Conservation (phyloP, 2,329 filamentous ascomycete species). For the Penicillium nordicum region DNA sequence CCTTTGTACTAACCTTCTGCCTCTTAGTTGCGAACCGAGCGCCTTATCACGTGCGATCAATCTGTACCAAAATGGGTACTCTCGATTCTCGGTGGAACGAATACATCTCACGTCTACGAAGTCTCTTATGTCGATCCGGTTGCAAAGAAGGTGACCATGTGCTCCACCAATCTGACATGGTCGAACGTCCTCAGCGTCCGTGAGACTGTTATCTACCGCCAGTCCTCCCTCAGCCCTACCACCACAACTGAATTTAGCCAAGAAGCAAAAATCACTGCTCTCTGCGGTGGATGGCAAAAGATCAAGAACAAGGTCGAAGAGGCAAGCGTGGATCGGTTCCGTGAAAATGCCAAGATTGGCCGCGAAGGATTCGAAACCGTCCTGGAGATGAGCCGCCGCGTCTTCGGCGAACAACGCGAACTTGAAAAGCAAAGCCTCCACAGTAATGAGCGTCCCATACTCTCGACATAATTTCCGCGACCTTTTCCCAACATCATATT, state of each 20-base stretch:
- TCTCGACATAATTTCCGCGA: background rate
- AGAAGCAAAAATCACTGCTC: conserved; percentile 85
- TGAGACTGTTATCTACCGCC: conserved; percentile 86
- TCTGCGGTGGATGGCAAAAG: conserved; percentile 95
- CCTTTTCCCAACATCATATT: background rate
- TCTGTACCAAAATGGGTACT: conserved; percentile 58
- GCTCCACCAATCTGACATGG: conserved; percentile 91
- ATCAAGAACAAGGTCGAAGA: conserved; percentile 97
- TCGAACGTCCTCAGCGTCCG: conserved; percentile 85
- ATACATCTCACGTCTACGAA: conserved; percentile 88
- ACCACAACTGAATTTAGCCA: conserved; percentile 78
- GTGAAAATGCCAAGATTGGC: conserved; percentile 85
- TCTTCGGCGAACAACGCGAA: conserved; percentile 85
- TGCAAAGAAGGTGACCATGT: conserved; percentile 89
- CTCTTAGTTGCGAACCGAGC: conserved; percentile 64
- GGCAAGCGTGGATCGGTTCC: conserved; percentile 79
- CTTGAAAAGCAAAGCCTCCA: conserved; percentile 48
- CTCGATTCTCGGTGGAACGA: conserved; percentile 71
- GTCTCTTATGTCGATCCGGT: conserved; percentile 87
- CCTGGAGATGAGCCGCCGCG: conserved; percentile 84
- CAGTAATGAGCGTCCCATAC: conserved; percentile 20
- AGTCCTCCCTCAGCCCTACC: conserved; percentile 48
- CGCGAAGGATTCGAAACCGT: conserved; percentile 94
- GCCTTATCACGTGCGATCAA: conserved; percentile 54
- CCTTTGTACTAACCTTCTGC: conserved; percentile 10